These are phyloP conservation scores for Scheffersomyces ergatensis DNA, from an alignment of 805 yeast genomes.

Conservation along the genomic window DNA sequence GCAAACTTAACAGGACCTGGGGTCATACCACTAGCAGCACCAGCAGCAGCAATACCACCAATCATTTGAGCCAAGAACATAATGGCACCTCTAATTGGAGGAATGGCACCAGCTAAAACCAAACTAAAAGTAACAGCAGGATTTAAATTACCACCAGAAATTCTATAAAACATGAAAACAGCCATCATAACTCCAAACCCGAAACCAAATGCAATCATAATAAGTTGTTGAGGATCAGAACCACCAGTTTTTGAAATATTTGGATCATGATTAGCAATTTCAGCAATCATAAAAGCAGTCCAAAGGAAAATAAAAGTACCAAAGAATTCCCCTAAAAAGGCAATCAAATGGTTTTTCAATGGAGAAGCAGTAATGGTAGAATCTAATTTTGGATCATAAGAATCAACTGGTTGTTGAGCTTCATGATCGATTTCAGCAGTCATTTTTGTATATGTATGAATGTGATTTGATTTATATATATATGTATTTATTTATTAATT, in stretches of 20 bases:
- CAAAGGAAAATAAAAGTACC: constrained; percentile 85
- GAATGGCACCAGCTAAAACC: constrained; percentile 68
- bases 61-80: constrained; percentile 68
- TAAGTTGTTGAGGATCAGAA: constrained; percentile 62
- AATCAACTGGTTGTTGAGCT: constrained; percentile 22
- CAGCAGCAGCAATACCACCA: constrained; percentile 92
- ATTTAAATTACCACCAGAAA: constrained; percentile 87
- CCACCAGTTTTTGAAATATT: constrained; percentile 29
- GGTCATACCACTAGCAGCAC: constrained; percentile 80
- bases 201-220: constrained; percentile 83
- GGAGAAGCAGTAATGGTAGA: constrained; percentile 14
- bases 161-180: constrained; percentile 65
- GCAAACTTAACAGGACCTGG: constrained; percentile 76
- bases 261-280: constrained; percentile 68
- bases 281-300: constrained; percentile 81
- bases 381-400: constrained; percentile 23
- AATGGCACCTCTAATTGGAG: constrained; percentile 66
- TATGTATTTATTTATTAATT: not conserved
- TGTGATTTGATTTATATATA: not conserved
- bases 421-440: constrained; percentile 25
- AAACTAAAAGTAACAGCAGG: constrained; percentile 83
- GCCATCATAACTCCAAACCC: constrained; percentile 81
- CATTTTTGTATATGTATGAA: constrained; percentile 8
- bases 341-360: constrained; percentile 55
- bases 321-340: constrained; percentile 75